Base-by-base conservation (phyloP, 2,329 filamentous ascomycete species). In the Nemania sp. region DNA sequence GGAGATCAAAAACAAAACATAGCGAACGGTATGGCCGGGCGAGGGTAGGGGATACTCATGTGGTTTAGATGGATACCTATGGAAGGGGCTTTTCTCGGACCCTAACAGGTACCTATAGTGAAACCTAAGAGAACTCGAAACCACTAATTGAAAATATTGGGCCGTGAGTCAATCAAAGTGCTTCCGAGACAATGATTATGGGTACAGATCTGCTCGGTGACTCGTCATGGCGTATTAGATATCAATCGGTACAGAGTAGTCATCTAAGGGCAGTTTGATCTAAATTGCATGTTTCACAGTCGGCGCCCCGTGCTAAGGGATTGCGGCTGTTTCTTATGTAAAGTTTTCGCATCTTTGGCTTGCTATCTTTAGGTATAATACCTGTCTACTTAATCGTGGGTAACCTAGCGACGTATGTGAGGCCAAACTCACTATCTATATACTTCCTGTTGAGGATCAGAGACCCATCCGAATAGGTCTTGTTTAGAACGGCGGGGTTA, bases 41-140 rank as follows among this genome's bases (percentile, higher is more conserved):
- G 20, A 49, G 10, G 41, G 47, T 3, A 27, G n/a, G 20, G 59
- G 47, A 15, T n/a, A n/a, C 29, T 22, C 13, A 54, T 43, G 5
- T 53, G 45, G 22, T 47, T 53, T 38, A 60, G 5, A 64, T 45
- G 15, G 26, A 32, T 43, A 32, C n/a, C 24, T 26, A n/a, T 47
- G 52, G 22, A 49, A 49, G 20, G 2, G 10, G 13, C 8, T 55
- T 29, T 26, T 20, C 22, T 24, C 20, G 8, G 45, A 51, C n/a
- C 13, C 18, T n/a, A 41, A 1, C 13, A 35, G 26, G 22, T 29
- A 18, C n/a, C 15, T 27, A 24, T 20, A 35, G 8, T 38, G 29
- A 45, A 45, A 45, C 41, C 18, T 5, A n/a, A 7, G 20, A 7
- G 18, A 45, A 45, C 18, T 15, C 18, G 20, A 45, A 45, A 45